These are phyloP conservation scores for Acorus calamus DNA, from an alignment of 106 monocot genomes.

Conservation along the genomic window DNA sequence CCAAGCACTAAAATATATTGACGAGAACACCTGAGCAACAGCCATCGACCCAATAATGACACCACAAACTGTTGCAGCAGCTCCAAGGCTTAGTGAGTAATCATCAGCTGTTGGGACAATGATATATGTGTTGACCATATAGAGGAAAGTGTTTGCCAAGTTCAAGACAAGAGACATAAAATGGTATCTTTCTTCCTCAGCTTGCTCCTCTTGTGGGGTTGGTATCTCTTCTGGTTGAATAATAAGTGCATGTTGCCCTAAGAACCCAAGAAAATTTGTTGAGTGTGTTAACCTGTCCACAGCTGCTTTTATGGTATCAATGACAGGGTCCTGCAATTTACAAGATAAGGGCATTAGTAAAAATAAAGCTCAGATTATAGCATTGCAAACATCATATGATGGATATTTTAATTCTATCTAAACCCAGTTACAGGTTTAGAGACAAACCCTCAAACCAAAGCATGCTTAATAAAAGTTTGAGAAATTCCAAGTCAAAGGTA, in stretches of 20 bases:
- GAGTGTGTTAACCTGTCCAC: slow-evolving; percentile 77
- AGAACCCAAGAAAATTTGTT: slow-evolving; percentile 76
- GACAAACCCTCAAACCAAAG: too few species aligned
- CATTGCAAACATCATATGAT: too few species aligned
- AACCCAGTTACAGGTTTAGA: too few species aligned
- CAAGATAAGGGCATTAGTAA: too few species aligned
- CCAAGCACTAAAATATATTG: slow-evolving; percentile 98
- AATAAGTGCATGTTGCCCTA: slow-evolving; percentile 92
- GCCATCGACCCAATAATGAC: slow-evolving; percentile 98
- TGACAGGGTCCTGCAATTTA: slow-evolving; percentile 66
- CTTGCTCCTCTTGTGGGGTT: slow-evolving; percentile 34
- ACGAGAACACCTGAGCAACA: slow-evolving; percentile 87
- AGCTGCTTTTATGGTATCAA: slow-evolving; percentile 63
- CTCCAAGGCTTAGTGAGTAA: slow-evolving; percentile 83
- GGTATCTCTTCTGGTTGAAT: slow-evolving; percentile 58
- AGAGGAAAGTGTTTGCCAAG: slow-evolving; percentile 88
- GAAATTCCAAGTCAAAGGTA: too few species aligned
- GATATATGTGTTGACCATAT: slow-evolving; percentile 99
- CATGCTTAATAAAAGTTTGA: too few species aligned
- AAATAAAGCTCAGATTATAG: too few species aligned
- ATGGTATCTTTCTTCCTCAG: slow-evolving; percentile 56
- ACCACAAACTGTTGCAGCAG: slow-evolving; percentile 94
- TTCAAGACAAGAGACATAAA: slow-evolving; percentile 88
- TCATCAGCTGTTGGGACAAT: slow-evolving; percentile 98
- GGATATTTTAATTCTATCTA: too few species aligned